phyloP scores from a whole-genome alignment of 257 asterid species.

The Linderniella brevidens region DNA sequence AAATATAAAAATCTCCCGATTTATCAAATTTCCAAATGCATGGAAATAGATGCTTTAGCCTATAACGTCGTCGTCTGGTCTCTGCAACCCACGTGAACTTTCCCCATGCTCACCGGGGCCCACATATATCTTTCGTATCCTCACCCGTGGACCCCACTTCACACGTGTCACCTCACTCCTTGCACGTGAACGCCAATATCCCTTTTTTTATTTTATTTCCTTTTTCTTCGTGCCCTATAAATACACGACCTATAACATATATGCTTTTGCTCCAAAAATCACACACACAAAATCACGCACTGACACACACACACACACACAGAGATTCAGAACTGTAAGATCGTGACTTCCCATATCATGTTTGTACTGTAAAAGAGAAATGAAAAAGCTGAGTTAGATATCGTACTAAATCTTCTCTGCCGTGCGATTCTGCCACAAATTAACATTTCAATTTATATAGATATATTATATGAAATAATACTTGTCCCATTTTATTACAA shows the following conservation, averaged over 20 bases:
- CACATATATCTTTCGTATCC: conserved; percentile 27
- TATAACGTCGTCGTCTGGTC: conserved; percentile 19
- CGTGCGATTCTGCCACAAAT: too few relatives aligned
- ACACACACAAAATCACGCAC: conserved; percentile 12
- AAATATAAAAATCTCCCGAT: too few relatives aligned
- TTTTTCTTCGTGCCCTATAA: conserved; percentile 23
- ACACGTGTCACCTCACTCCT: conserved; percentile 35
- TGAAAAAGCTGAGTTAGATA: too few relatives aligned
- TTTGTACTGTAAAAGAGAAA: too few relatives aligned
- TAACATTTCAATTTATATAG: too few relatives aligned
- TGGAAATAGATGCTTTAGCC: conserved; percentile 4
- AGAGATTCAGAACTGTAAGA: not conserved
- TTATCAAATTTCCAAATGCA: not conserved
- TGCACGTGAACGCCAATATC: conserved; percentile 16
- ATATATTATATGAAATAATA: too few relatives aligned
- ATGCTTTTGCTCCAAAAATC: conserved; percentile 10
- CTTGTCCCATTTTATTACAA: too few relatives aligned
- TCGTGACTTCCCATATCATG: not conserved
- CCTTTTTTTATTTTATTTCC: too few relatives aligned
- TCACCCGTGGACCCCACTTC: conserved; percentile 9
- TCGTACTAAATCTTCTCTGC: too few relatives aligned
- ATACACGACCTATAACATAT: conserved; percentile 28
- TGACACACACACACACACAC: conserved; percentile 13
- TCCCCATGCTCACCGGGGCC: conserved; percentile 16
- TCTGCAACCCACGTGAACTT: conserved; percentile 18